Evolutionary conservation across 2,329 filamentous ascomycete species (phyloP), one percentile per base, ranked within the genome.

Genomic region (Scedosporium boydii): DNA sequence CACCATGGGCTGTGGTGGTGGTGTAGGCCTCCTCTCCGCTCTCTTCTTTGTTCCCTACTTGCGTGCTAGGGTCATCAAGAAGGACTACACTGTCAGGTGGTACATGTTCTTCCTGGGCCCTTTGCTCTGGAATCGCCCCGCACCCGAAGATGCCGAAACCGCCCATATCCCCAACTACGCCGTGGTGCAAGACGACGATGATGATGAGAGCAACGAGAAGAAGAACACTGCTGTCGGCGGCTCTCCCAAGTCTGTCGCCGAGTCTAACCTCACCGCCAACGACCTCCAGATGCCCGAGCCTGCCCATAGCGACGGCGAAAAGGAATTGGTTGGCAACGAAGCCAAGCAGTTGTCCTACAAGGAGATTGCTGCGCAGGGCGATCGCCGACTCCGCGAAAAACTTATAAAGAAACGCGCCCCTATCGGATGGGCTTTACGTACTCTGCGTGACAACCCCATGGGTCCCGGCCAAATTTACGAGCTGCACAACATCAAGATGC

Each of bases 391-490:
- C 68, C 83, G 88, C 70, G 83, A 83, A 23, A 84, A 84, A 68
- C 85, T 93, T 61, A 76, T 83, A 63, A 77, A 82, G 73, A 81
- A 79, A 63, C 76, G 77, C 1, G 88, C 89, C 27, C 88, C 87
- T 59, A 80, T 93, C n/a, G 90, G 86, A 68, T 93, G 90, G 90
- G 90, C 88, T 44, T 90, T 93, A 87, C 88, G 90, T 68, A 84
- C 80, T 59, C 85, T 93, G 21, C 88, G 85, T 70, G 80, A 89
- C 69, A 89, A 92, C 78, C 88, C 85, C 58, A 83, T 91, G 75
- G 87, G 87, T 18, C 73, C 85, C 18, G 90, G 90, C 60, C 80
- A 87, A 69, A 82, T 93, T 66, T 91, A 93, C 76, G 90, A 93
- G 76, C 68, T 81, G 21, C 78, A 86, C 75, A 93, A 93, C 80